Evolutionary conservation across 495 filamentous ascomycete species (phyloP).

Genomic region (Lichina pygmaea): DNA sequence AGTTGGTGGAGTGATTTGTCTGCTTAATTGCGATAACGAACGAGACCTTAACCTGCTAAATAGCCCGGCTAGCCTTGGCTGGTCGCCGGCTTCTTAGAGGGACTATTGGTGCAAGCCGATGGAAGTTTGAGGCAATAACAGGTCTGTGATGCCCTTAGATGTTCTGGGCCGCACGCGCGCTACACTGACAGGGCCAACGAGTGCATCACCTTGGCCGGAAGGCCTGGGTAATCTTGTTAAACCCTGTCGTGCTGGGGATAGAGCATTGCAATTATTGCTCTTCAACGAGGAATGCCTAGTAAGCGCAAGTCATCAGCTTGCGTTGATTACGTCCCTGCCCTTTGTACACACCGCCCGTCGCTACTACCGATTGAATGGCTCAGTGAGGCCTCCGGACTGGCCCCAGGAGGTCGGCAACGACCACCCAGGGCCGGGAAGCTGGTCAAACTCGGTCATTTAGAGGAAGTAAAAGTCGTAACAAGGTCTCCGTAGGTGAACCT

Average conservation of each 20-base stretch:
- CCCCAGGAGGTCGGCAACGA: constrained; percentile 35
- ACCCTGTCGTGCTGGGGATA: constrained; percentile 53
- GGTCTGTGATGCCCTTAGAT: constrained; percentile 48
- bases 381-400: constrained; percentile 45
- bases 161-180: constrained; percentile 46
- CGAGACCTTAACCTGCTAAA: constrained; percentile 50
- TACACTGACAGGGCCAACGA: constrained; percentile 48
- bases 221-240: constrained; percentile 52
- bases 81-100: constrained; percentile 41
- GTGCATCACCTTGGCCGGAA: constrained; percentile 40
- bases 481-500: constrained; percentile 52
- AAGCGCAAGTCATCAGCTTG: constrained; percentile 49
- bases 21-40: constrained; percentile 56
- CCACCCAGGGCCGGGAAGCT: constrained; percentile 38
- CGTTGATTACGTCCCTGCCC: constrained; percentile 48
- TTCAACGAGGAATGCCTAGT: constrained; percentile 57
- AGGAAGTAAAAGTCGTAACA: constrained; percentile 57
- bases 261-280: constrained; percentile 61
- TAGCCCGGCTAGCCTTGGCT: constrained; percentile 36
- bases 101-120: constrained; percentile 44
- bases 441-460: constrained; percentile 49
- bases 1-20: constrained; percentile 45
- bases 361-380: constrained; percentile 56
- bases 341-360: constrained; percentile 50
- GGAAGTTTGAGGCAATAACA: constrained; percentile 47